A percentile compares a stretch with the other conserved stretches of the same genome.
Conservation (phyloP, 169 alveolate genomes). For the Amoebophrya sp. region DNA sequence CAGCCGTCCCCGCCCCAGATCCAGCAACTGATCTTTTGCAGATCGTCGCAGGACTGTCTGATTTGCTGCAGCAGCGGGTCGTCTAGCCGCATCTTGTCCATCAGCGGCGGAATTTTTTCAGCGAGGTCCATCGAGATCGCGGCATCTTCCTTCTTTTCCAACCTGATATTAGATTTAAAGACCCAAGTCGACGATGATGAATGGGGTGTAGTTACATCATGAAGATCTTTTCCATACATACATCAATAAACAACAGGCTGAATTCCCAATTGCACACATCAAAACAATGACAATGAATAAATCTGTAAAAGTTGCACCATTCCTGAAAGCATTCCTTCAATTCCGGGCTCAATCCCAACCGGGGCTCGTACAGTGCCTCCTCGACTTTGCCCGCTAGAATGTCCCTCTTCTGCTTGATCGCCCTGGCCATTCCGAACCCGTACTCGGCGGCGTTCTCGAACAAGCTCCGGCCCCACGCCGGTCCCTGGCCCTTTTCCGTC, state of each 20-base stretch:
- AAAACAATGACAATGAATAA: too few relatives aligned
- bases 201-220: too few relatives aligned
- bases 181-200: too few relatives aligned
- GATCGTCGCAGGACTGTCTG: neutral
- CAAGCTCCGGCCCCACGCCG: constrained; percentile 57
- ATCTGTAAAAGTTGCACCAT: too few relatives aligned
- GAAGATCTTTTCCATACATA: too few relatives aligned
- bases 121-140: too few relatives aligned
- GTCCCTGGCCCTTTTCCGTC: constrained; percentile 53
- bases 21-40: constrained; percentile 22
- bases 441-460: constrained; percentile 57
- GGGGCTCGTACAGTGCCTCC: constrained; percentile 23
- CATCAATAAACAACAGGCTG: too few relatives aligned
- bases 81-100: neutral
- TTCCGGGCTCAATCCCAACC: too few relatives aligned
- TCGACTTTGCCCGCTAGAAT: constrained; percentile 28
- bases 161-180: too few relatives aligned
- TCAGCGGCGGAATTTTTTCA: neutral
- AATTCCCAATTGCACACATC: too few relatives aligned
- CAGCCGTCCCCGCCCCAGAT: constrained; percentile 62
- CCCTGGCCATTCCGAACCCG: constrained; percentile 54
- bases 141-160: too few relatives aligned
- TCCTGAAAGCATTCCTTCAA: too few relatives aligned
- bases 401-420: constrained; percentile 41
- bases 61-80: neutral